These are phyloP conservation scores for Leccinum uliginosum DNA, from an alignment of 768 basidiomycete genomes.

Conservation along the genomic window DNA sequence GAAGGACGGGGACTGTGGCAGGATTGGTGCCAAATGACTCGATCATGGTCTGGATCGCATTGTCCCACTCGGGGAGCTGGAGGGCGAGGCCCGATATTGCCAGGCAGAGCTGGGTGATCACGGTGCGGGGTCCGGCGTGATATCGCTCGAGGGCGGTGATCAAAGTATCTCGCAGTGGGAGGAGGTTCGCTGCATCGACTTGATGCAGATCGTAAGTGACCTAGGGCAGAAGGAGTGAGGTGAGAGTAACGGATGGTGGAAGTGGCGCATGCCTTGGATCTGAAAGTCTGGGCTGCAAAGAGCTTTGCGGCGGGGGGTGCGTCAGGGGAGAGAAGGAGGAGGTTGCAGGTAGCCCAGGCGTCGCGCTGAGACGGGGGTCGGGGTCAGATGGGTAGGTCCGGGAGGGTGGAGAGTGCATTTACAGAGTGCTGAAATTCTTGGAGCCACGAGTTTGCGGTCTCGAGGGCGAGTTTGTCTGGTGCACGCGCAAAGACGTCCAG, in stretches of 20 bases:
- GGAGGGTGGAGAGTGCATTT: constrained; percentile 74
- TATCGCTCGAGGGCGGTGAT: constrained; percentile 70
- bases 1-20: constrained; percentile 71
- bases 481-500: constrained; percentile 76
- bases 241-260: constrained; percentile 12
- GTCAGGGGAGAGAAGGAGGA: constrained; percentile 78
- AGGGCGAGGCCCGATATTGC: constrained; percentile 88
- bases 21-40: constrained; percentile 83
- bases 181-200: constrained; percentile 67
- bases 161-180: constrained; percentile 84
- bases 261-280: constrained; percentile 70
- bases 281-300: constrained; percentile 95
- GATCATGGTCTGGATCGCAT: constrained; percentile 78
- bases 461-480: constrained; percentile 79
- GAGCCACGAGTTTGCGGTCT: constrained; percentile 90
- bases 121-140: constrained; percentile 71
- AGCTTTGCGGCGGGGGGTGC: constrained; percentile 77
- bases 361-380: constrained; percentile 75
- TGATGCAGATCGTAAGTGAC: constrained; percentile 94
- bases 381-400: constrained; percentile 62
- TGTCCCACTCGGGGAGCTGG: constrained; percentile 82
- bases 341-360: constrained; percentile 94
- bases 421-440: constrained; percentile 99
- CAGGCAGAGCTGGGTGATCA: constrained; percentile 86
- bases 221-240: constrained; percentile 46